These are phyloP conservation scores for Podospora bellae-mahoneyi DNA, from an alignment of 495 filamentous ascomycete species.

Conservation along the genomic window DNA sequence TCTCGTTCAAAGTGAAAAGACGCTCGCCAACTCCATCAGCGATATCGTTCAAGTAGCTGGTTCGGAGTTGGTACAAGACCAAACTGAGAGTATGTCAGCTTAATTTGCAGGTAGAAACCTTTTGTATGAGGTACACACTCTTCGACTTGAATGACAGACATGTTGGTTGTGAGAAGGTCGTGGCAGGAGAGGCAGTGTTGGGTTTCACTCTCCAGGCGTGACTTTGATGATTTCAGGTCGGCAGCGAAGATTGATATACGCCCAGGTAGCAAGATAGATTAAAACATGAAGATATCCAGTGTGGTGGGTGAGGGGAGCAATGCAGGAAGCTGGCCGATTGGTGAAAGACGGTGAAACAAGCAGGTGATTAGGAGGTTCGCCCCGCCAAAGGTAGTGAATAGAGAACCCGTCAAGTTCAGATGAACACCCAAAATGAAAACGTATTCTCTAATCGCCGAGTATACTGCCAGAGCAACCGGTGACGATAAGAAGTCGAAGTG, in stretches of 20 bases:
- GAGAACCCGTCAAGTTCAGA: neutral
- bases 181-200: neutral
- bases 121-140: constrained; percentile 60
- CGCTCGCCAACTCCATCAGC: constrained; percentile 96
- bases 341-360: neutral
- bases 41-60: constrained; percentile 82
- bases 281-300: too few species aligned
- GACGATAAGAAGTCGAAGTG: neutral
- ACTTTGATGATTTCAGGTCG: too few species aligned
- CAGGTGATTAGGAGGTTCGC: neutral
- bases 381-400: neutral
- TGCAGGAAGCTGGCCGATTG: neutral
- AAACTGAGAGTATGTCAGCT: constrained; percentile 53
- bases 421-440: neutral
- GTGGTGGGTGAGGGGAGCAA: neutral
- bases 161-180: constrained; percentile 32
- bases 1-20: constrained; percentile 86
- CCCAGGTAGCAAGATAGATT: too few species aligned
- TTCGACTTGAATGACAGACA: constrained; percentile 96
- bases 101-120: constrained; percentile 5
- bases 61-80: constrained; percentile 88
- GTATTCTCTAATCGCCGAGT: neutral
- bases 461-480: neutral
- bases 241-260: too few species aligned
- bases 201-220: neutral